Evolutionary conservation across 495 filamentous ascomycete genomes (phyloP).

Genomic region (Penicillium manginii): DNA sequence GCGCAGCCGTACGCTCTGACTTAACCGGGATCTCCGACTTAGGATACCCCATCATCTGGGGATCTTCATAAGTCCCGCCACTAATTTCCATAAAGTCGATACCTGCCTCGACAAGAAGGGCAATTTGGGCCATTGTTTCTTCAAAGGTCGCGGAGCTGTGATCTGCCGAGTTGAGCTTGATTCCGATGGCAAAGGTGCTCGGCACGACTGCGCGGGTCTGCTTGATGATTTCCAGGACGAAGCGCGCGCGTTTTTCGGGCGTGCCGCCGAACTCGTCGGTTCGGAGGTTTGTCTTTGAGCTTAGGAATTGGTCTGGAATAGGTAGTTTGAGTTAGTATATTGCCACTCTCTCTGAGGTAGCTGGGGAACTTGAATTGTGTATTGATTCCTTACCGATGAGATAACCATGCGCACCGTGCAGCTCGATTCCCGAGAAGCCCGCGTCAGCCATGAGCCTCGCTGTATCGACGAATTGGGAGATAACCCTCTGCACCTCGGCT

Average conservation of each 20-base stretch:
- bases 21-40: constrained; percentile 16
- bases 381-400: constrained; percentile 44
- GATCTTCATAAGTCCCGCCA: constrained; percentile 62
- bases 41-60: constrained; percentile 38
- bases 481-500: constrained; percentile 52
- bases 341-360: too few relatives aligned
- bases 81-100: constrained; percentile 68
- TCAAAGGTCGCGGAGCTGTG: constrained; percentile 48
- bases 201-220: constrained; percentile 50
- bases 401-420: constrained; percentile 65
- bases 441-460: constrained; percentile 50
- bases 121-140: constrained; percentile 56
- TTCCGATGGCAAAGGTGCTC: constrained; percentile 55
- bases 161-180: constrained; percentile 68
- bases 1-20: constrained; percentile 46
- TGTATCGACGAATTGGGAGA: constrained; percentile 50
- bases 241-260: constrained; percentile 45
- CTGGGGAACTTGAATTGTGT: too few relatives aligned
- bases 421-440: constrained; percentile 59
- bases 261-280: constrained; percentile 55
- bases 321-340: too few relatives aligned
- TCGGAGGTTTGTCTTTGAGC: constrained; percentile 45
- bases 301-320: constrained; percentile 50
- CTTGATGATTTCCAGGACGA: constrained; percentile 51
- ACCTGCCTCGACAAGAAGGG: constrained; percentile 52